A percentile compares a stretch with the other conserved stretches of the same genome.
Conservation (phyloP, 768 basidiomycete genomes). For the Tulasnella sp. region DNA sequence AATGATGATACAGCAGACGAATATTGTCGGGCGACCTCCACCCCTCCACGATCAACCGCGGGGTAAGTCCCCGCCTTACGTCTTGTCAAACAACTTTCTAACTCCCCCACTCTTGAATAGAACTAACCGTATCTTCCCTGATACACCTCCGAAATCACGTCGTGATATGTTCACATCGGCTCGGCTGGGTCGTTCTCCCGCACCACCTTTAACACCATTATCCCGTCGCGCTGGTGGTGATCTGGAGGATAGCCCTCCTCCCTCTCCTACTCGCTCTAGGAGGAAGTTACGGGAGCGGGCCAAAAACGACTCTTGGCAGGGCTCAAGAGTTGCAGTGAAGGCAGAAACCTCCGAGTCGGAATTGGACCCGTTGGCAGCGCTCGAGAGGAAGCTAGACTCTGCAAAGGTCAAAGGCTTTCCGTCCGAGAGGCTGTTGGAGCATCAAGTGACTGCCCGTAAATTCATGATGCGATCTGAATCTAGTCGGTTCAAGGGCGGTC, state of each 20-base stretch:
- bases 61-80: neutral
- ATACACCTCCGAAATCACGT: neutral
- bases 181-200: neutral
- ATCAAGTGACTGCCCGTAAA: neutral
- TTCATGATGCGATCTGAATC: neutral
- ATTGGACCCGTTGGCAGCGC: neutral
- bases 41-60: neutral
- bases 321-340: too few species aligned
- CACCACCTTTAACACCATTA: neutral
- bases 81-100: neutral
- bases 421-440: neutral
- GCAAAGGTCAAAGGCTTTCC: neutral
- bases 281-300: neutral
- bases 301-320: neutral
- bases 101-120: neutral
- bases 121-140: neutral
- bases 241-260: neutral
- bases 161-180: neutral
- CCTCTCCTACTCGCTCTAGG: neutral
- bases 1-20: too few species aligned
- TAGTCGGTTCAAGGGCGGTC: neutral
- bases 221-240: neutral
- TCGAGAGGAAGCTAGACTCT: neutral
- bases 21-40: neutral
- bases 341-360: neutral